Evolutionary conservation across 73 alveolate species (phyloP).

Genomic region (Paramecium primaurelia): DNA sequence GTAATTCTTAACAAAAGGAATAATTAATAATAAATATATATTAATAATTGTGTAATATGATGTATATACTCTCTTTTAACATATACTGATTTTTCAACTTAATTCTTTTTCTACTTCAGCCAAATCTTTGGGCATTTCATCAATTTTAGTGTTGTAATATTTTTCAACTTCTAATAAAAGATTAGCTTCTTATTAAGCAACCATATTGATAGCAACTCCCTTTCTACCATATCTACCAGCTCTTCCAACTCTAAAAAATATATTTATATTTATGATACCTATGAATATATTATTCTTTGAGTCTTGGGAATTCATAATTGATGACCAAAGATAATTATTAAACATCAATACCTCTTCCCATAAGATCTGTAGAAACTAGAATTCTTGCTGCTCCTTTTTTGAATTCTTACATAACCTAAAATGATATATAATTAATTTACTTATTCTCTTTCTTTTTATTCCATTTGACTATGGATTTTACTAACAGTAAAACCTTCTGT

Average conservation of each 20-base stretch:
- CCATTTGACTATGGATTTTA: conserved; percentile 91
- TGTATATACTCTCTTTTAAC: not conserved
- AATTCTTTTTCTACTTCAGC: conserved; percentile 56
- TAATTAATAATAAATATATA: not conserved
- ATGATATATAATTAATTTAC: not conserved
- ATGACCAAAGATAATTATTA: conserved; percentile 91
- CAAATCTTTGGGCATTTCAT: conserved; percentile 74
- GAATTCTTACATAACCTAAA: conserved; percentile 83
- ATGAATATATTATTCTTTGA: conserved; percentile 87
- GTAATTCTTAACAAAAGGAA: too few relatives aligned
- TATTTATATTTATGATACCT: conserved; percentile 59
- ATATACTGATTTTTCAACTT: conserved; percentile 1
- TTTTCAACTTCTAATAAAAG: conserved; percentile 68
- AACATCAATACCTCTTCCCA: conserved; percentile 96
- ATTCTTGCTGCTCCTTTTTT: conserved; percentile 93
- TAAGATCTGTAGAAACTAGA: conserved; percentile 88
- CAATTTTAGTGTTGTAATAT: conserved; percentile 73
- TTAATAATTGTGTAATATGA: not conserved
- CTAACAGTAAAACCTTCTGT: conserved; percentile 84
- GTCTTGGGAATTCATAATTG: conserved; percentile 87
- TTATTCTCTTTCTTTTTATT: conserved; percentile 84
- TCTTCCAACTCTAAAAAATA: conserved; percentile 64
- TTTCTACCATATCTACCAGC: conserved; percentile 70
- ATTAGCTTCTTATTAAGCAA: conserved; percentile 71
- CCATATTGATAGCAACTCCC: conserved; percentile 68